Conservation (phyloP, 257 asterid species). For the Penstemon barbatus region DNA sequence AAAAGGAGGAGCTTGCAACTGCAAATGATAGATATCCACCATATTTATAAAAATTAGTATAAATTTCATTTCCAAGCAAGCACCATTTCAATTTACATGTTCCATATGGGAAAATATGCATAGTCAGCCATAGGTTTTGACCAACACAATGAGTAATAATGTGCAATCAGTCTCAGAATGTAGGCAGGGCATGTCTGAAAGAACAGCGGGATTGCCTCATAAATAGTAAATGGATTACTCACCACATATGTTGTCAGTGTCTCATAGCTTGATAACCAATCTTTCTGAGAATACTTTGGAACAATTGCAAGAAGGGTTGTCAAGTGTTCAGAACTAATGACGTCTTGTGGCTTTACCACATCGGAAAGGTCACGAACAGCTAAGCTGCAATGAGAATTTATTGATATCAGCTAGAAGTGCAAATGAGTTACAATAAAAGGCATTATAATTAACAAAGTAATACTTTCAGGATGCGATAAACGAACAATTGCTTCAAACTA, state of each 20-base stretch:
- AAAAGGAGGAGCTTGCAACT: slow-evolving; percentile 31
- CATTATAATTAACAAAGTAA: neutral
- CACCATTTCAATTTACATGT: slow-evolving; percentile 6
- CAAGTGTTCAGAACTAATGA: slow-evolving; percentile 72
- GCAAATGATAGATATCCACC: slow-evolving; percentile 4
- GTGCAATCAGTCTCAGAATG: slow-evolving; percentile 1
- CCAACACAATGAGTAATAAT: slow-evolving; percentile 5
- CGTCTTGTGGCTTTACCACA: slow-evolving; percentile 77
- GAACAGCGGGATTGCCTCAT: slow-evolving; percentile 16
- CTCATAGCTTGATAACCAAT: slow-evolving; percentile 87
- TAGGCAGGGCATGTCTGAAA: neutral
- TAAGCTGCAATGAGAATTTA: slow-evolving; percentile 52
- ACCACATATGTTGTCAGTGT: slow-evolving; percentile 84
- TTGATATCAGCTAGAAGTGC: slow-evolving; percentile 22
- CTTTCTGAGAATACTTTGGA: slow-evolving; percentile 85
- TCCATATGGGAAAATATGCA: slow-evolving; percentile 4
- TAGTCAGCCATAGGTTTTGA: neutral
- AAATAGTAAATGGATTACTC: slow-evolving; percentile 30
- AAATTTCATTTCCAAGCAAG: slow-evolving; percentile 16
- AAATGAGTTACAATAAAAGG: slow-evolving; percentile 10
- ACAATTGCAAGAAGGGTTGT: slow-evolving; percentile 80
- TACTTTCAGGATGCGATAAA: slow-evolving; percentile 5
- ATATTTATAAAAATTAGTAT: slow-evolving; percentile 3
- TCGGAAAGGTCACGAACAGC: slow-evolving; percentile 90
- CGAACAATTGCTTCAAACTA: neutral